Percentiles rank a stretch among this genome's conserved stretches.
Evolutionary conservation across 768 basidiomycete genomes (phyloP).

Genomic region (Boletus fagicola): DNA sequence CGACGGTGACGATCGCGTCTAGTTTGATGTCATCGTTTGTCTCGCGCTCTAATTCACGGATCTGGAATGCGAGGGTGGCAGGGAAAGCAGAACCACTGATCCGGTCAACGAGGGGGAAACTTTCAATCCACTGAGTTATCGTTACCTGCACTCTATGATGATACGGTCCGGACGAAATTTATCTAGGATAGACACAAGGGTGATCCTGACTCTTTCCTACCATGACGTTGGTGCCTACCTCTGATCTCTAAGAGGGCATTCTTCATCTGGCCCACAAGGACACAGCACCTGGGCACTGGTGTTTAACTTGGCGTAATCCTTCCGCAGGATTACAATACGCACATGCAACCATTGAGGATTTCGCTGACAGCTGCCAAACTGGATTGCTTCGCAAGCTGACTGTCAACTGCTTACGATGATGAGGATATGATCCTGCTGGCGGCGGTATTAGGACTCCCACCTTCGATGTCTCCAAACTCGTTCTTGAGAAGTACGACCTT

Average conservation of each 20-base stretch:
- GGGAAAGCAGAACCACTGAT: slow-evolving; percentile 90
- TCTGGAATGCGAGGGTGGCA: slow-evolving; percentile 92
- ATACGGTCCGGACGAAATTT: slow-evolving; percentile 86
- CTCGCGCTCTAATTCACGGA: slow-evolving; percentile 83
- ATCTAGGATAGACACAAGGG: slow-evolving; percentile 44
- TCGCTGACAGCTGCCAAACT: slow-evolving; percentile 86
- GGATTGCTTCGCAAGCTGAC: slow-evolving; percentile 83
- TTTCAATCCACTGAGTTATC: not conserved
- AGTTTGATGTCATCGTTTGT: slow-evolving; percentile 73
- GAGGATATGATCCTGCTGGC: not conserved
- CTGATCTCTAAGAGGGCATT: slow-evolving; percentile 85
- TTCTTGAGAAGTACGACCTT: slow-evolving; percentile 91
- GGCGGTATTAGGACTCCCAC: slow-evolving; percentile 36
- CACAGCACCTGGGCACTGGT: slow-evolving; percentile 66
- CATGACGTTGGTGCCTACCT: slow-evolving; percentile 41
- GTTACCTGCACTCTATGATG: slow-evolving; percentile 92
- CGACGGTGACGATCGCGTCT: slow-evolving; percentile 88
- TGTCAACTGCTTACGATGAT: slow-evolving; percentile 64
- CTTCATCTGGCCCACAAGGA: slow-evolving; percentile 94
- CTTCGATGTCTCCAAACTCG: slow-evolving; percentile 94
- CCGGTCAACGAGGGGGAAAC: slow-evolving; percentile 1
- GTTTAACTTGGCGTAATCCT: not conserved
- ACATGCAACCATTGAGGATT: slow-evolving; percentile 97
- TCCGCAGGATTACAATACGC: slow-evolving; percentile 14
- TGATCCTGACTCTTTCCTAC: not conserved